A percentile compares a stretch with the other conserved stretches of the same genome.
Conservation (phyloP, 805 yeast genomes). For the Cyberlindnera mississippiensis region DNA sequence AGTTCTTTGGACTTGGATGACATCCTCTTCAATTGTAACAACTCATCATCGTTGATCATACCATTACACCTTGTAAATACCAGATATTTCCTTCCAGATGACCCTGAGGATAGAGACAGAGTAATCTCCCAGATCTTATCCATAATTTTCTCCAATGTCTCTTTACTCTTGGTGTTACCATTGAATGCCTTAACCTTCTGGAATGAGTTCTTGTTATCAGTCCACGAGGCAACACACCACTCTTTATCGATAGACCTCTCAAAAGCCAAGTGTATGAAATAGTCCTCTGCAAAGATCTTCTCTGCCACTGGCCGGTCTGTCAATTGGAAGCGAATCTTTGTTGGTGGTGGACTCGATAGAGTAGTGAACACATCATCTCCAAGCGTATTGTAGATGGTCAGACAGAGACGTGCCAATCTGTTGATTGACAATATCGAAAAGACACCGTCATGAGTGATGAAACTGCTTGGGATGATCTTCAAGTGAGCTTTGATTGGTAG, state of each 20-base stretch:
- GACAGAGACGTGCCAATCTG: conserved; percentile 41
- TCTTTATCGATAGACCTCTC: conserved; percentile 74
- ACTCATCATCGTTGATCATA: conserved; percentile 76
- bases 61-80: conserved; percentile 69
- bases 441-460: conserved; percentile 34
- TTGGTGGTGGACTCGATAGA: conserved; percentile 40
- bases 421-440: conserved; percentile 31
- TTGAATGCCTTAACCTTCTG: conserved; percentile 66
- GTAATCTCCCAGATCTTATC: conserved; percentile 67
- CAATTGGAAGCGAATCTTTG: conserved; percentile 40
- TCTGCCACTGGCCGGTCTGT: conserved; percentile 33
- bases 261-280: conserved; percentile 81
- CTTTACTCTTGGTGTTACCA: conserved; percentile 32
- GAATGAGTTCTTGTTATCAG: conserved; percentile 73
- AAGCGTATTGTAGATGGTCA: conserved; percentile 56
- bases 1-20: conserved; percentile 53
- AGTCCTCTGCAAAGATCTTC: conserved; percentile 55
- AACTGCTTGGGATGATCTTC: conserved; percentile 41
- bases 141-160: conserved; percentile 51
- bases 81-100: conserved; percentile 47
- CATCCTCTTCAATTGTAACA: conserved; percentile 72
- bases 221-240: conserved; percentile 88
- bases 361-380: conserved; percentile 39
- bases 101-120: conserved; percentile 34
- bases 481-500: conserved; percentile 14